A percentile compares a stretch with the other conserved stretches of the same genome.
phyloP scores from a whole-genome alignment of 768 basidiomycete species.

The Strobilomyces echinocephalus region DNA sequence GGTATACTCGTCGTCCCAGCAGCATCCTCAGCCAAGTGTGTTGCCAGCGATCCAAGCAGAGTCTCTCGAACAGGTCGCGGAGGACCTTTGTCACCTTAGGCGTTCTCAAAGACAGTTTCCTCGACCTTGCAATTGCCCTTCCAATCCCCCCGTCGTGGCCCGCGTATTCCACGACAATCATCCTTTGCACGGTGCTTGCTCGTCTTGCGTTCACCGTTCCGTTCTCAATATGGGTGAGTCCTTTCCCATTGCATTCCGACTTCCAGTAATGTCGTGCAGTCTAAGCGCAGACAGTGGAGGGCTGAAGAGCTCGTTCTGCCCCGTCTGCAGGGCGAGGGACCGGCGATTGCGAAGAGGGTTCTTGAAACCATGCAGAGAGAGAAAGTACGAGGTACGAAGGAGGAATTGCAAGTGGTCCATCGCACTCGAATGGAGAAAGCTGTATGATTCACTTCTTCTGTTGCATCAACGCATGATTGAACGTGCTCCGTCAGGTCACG shows the following conservation, averaged over 20 bases:
- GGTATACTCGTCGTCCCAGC: conserved; percentile 12
- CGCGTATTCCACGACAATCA: conserved; percentile 70
- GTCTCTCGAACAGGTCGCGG: conserved; percentile 3
- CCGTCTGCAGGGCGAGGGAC: conserved; percentile 47
- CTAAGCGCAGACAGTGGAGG: conserved; percentile 54
- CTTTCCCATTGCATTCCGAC: not conserved
- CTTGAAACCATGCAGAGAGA: conserved; percentile 50
- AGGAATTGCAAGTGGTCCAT: conserved; percentile 46
- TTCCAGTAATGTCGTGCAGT: conserved; percentile 36
- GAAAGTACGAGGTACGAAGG: conserved; percentile 51
- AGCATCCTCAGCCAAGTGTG: conserved; percentile 4
- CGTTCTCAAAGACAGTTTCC: conserved; percentile 55
- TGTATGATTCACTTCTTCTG: conserved; percentile 30
- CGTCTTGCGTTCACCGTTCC: conserved; percentile 62
- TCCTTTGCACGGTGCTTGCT: conserved; percentile 57
- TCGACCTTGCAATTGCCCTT: conserved; percentile 72
- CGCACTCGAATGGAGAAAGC: conserved; percentile 42
- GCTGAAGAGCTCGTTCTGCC: conserved; percentile 61
- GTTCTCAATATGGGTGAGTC: conserved; percentile 66
- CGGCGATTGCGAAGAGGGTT: conserved; percentile 31
- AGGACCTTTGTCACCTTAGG: conserved; percentile 26
- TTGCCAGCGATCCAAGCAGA: conserved; percentile 5
- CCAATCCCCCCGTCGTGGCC: conserved; percentile 67
- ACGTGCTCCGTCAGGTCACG: conserved; percentile 39
- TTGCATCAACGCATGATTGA: conserved; percentile 1